Percentiles rank a stretch among this genome's conserved stretches.
Evolutionary conservation across 2,329 filamentous ascomycete species (phyloP).

Genomic region (Chalaropsis thielavioides): DNA sequence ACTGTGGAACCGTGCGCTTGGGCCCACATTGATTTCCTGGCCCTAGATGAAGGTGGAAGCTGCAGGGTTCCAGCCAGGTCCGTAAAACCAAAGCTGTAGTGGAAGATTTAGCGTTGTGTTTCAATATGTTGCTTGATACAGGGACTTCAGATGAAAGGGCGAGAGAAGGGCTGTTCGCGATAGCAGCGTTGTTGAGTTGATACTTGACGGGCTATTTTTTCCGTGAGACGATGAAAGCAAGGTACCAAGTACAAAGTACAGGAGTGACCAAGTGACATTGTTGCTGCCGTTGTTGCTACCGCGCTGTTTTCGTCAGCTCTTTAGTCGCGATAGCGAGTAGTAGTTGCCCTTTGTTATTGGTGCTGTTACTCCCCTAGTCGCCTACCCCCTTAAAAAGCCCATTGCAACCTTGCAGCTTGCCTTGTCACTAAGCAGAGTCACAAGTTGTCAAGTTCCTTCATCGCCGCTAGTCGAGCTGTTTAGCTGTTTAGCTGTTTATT

Average conservation of each 20-base stretch:
- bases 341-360: not conserved
- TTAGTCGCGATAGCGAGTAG: not conserved
- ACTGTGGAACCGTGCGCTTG: constrained; percentile 10
- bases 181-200: not conserved
- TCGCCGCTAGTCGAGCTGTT: not conserved
- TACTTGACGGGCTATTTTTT: not conserved
- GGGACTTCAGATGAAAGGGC: constrained; percentile 5
- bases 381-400: constrained; percentile 6
- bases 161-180: not conserved
- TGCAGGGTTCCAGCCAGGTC: not conserved
- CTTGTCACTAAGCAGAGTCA: not conserved
- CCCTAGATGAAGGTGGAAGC: not conserved
- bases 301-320: not conserved
- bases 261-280: not conserved
- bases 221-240: not conserved
- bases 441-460: not conserved
- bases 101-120: constrained; percentile 4
- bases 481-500: too few relatives aligned
- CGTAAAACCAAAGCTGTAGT: not conserved
- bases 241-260: not conserved
- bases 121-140: not conserved
- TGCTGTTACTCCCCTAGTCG: not conserved
- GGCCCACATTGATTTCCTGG: constrained; percentile 7
- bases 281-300: not conserved
- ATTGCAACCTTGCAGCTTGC: constrained; percentile 3